These are phyloP conservation scores for Pichia sp. DNA, from an alignment of 1,139 yeast species.

Conservation along the genomic window DNA sequence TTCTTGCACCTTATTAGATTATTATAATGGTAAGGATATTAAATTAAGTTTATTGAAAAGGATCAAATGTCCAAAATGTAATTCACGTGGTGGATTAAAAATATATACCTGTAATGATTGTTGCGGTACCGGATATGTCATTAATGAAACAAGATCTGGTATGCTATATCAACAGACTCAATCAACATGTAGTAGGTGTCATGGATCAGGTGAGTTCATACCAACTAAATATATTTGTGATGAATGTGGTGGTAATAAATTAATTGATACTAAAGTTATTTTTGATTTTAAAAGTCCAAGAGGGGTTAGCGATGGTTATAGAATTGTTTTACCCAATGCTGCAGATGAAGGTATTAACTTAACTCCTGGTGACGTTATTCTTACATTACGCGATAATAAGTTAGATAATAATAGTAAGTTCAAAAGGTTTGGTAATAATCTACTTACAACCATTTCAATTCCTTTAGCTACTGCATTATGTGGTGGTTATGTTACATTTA, in stretches of 20 bases:
- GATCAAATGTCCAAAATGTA: constrained; percentile 37
- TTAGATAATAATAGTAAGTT: constrained; percentile 33
- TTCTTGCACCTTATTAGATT: constrained; percentile 40
- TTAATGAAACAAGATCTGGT: constrained; percentile 28
- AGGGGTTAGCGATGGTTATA: constrained; percentile 48
- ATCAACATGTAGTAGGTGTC: constrained; percentile 33
- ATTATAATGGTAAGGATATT: constrained; percentile 43
- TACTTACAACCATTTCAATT: constrained; percentile 41
- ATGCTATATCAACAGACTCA: constrained; percentile 29
- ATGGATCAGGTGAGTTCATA: constrained; percentile 35
- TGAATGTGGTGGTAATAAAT: constrained; percentile 37
- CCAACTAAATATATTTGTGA: constrained; percentile 34
- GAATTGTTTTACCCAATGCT: constrained; percentile 47
- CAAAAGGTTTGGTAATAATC: constrained; percentile 42
- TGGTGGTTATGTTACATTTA: constrained; percentile 46
- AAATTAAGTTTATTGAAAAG: constrained; percentile 42
- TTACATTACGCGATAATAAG: constrained; percentile 34
- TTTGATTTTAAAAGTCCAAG: constrained; percentile 47
- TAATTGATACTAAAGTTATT: constrained; percentile 42
- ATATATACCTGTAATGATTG: constrained; percentile 33
- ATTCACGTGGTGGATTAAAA: constrained; percentile 39
- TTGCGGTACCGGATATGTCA: constrained; percentile 35
- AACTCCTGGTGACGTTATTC: constrained; percentile 62
- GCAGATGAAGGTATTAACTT: constrained; percentile 59
- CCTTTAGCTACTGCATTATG: constrained; percentile 48